phyloP scores from a whole-genome alignment of 805 yeast genomes.

The Jamesozyma rosinii region DNA sequence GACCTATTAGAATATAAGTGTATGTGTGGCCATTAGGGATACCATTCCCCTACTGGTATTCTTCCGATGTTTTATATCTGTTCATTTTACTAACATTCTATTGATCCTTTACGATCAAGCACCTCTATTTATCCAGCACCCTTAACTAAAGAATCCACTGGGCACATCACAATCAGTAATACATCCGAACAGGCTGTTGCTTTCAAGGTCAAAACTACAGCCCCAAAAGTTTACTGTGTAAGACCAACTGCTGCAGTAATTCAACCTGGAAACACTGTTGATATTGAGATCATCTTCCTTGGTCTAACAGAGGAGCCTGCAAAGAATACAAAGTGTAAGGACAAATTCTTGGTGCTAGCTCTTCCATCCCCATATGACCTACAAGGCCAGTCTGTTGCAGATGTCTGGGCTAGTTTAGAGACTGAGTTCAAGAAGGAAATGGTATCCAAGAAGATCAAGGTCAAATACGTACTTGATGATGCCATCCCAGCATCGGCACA shows the following conservation, averaged over 20 bases:
- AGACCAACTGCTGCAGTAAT: constrained; percentile 86
- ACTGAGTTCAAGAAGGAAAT: constrained; percentile 44
- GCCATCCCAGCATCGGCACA: no score
- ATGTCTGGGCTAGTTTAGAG: constrained; percentile 66
- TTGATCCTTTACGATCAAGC: constrained; percentile 5
- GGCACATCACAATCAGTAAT: constrained; percentile 42
- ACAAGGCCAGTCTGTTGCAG: constrained; percentile 50
- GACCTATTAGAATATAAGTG: constrained; percentile 64
- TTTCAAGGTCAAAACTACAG: constrained; percentile 95
- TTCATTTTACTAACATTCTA: background rate
- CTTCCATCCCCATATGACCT: constrained; percentile 60
- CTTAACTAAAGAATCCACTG: constrained; percentile 61
- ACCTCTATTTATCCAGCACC: constrained; percentile 44
- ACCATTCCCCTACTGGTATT: background rate
- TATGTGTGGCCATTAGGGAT: constrained; percentile 33
- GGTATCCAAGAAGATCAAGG: constrained; percentile 57
- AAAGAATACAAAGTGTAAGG: constrained; percentile 68
- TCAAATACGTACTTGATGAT: constrained; percentile 33
- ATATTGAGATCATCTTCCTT: constrained; percentile 76
- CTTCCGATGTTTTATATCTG: no score
- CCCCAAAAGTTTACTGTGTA: constrained; percentile 90
- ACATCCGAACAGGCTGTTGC: constrained; percentile 56
- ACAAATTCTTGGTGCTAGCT: constrained; percentile 83
- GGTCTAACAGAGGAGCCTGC: constrained; percentile 71
- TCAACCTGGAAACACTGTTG: constrained; percentile 58